Conservation (phyloP, 441 rosid species). For the California macrophylla region DNA sequence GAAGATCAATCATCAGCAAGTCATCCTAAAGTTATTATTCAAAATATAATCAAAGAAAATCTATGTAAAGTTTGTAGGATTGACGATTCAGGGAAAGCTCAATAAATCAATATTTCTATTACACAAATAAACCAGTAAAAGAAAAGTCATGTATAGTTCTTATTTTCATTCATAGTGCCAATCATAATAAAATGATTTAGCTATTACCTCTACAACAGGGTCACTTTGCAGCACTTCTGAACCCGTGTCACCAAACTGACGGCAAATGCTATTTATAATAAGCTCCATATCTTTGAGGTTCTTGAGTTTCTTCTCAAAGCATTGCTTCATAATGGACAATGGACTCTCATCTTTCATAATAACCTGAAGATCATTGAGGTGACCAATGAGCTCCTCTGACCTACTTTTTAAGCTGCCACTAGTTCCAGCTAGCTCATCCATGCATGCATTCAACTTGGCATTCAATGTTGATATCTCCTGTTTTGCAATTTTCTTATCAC, state of each 20-base stretch:
- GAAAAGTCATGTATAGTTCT: background rate
- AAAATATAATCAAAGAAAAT: constrained; percentile 12
- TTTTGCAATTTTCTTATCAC: constrained; percentile 46
- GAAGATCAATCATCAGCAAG: constrained; percentile 24
- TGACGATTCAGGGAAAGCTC: background rate
- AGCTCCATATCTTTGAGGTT: constrained; percentile 50
- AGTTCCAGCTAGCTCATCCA: constrained; percentile 68
- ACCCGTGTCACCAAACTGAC: constrained; percentile 23
- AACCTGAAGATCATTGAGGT: constrained; percentile 46
- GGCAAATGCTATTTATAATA: constrained; percentile 37
- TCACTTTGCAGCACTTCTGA: constrained; percentile 28
- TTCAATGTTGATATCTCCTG: constrained; percentile 53
- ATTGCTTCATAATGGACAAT: constrained; percentile 35
- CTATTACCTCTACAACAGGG: constrained; percentile 39
- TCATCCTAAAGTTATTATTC: constrained; percentile 39
- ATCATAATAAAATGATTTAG: constrained; percentile 1
- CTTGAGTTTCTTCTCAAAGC: constrained; percentile 43
- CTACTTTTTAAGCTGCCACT: constrained; percentile 50
- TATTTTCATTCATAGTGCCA: background rate
- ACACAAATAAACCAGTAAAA: background rate
- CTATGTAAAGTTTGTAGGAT: background rate
- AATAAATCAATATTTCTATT: background rate
- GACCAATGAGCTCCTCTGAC: constrained; percentile 44
- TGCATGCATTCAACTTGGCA: constrained; percentile 62
- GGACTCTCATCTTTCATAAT: constrained; percentile 44